These are phyloP conservation scores for Calonectria montana DNA, from an alignment of 2,329 filamentous ascomycete genomes.

Conservation along the genomic window DNA sequence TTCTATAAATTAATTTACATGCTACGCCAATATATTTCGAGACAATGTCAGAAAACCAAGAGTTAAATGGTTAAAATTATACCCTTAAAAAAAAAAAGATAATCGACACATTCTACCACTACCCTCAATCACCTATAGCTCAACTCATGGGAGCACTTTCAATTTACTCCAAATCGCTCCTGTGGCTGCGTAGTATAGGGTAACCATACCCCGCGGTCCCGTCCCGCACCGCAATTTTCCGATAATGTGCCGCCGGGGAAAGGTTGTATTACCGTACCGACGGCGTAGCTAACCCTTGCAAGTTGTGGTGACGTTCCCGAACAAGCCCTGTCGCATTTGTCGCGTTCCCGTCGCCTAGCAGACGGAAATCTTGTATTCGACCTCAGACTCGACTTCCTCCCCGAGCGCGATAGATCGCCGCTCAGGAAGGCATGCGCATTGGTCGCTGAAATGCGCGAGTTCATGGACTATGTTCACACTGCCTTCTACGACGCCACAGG, in stretches of 20 bases:
- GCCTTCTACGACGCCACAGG: slow-evolving; percentile 88
- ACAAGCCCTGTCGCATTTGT: neutral
- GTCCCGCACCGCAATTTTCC: neutral
- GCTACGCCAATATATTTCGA: no score
- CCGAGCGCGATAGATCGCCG: slow-evolving; percentile 13
- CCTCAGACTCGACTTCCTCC: neutral
- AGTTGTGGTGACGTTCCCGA: neutral
- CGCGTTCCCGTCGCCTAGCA: neutral
- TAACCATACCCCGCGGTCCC: neutral
- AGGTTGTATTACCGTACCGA: neutral
- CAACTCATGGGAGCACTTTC: no score
- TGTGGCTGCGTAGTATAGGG: neutral
- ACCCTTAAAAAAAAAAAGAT: no score
- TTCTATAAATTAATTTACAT: no score
- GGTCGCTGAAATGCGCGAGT: slow-evolving; percentile 80
- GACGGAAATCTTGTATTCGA: neutral
- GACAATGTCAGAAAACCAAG: no score
- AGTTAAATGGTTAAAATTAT: no score
- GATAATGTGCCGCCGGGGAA: neutral
- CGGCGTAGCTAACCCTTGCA: neutral
- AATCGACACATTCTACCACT: no score
- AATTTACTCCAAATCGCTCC: neutral
- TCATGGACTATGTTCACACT: slow-evolving; percentile 96
- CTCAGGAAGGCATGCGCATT: slow-evolving; percentile 43
- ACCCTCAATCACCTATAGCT: no score